Percentiles rank a stretch among this genome's conserved stretches.
Conservation (phyloP, 2,329 filamentous ascomycete genomes). For the Trichoderma semiorbis region DNA sequence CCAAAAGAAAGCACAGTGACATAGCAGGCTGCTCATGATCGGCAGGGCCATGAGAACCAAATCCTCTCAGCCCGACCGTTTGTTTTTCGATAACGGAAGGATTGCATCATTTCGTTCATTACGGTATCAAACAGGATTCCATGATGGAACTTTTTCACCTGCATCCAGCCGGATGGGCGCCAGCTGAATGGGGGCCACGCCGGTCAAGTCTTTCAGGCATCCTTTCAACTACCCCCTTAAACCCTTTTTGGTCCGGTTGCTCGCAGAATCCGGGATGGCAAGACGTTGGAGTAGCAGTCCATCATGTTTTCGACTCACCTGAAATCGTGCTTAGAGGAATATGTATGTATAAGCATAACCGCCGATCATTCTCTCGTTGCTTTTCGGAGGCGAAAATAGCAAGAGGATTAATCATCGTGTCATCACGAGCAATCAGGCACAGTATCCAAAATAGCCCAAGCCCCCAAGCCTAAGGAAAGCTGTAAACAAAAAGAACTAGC, state of each 20-base stretch:
- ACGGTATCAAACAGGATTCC: neutral
- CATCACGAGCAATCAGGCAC: slow-evolving; percentile 8
- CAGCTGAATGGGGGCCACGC: neutral
- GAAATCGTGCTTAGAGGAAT: neutral
- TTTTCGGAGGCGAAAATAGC: neutral
- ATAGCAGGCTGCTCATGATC: neutral
- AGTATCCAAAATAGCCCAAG: neutral
- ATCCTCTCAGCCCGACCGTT: neutral
- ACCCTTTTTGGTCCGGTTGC: neutral
- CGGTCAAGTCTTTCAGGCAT: neutral
- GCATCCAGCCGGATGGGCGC: neutral
- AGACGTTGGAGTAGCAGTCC: neutral
- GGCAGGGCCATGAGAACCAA: neutral
- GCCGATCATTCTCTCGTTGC: neutral
- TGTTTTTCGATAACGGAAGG: neutral
- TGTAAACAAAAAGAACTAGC: neutral
- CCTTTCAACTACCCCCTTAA: neutral
- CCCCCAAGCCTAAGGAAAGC: neutral
- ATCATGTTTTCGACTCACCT: neutral
- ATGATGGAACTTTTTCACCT: neutral
- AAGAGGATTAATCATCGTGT: slow-evolving; percentile 9
- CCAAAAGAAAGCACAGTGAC: neutral
- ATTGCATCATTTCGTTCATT: neutral
- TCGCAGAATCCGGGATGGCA: neutral
- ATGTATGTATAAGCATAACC: neutral